Base-by-base conservation (phyloP, 108 stramenopile genomes). In the Cyclotella atomus region DNA sequence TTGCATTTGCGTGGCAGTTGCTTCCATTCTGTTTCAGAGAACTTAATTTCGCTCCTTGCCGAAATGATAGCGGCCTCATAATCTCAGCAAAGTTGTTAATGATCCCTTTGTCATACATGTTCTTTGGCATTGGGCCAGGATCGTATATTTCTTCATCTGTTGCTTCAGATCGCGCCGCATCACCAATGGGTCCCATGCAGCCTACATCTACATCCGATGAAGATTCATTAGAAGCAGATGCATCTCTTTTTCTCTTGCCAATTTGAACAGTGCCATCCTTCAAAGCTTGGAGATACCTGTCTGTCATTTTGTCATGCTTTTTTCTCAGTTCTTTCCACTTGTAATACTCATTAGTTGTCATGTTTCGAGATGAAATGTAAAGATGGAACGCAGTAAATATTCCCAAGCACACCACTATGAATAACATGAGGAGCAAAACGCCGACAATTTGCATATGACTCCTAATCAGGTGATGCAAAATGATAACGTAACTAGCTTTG, bases 281-380 rank as follows among this genome's bases (percentile, higher is more conserved):
- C 49, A 91, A 66, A 10, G 91, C 90, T 46, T 82, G 66, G 52
- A 86, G 49, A 59, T 84, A 90, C 38, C 75, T 68, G 36, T 81
- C 67, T 59, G 73, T 81, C 65, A 87, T 77, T 38, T 72, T 73
- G 36, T 85, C 85, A 61, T 96, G 84, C 90, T 88, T 92, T 63
- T 69, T 79, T 67, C 68, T 62, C 14, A 96, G 73, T 24, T 85
- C 67, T 15, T 66, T 66, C 95, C 95, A 96, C 65, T 97, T 97
- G 52, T 75, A 90, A 54, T 73, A 84, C 69, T 97, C 96, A 66
- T 97, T 97, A 5, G 96, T 95, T 29, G 94, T 97, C 83, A 88
- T 86, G 33, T 90, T 74, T 0, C 16, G 25, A 56, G 68, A 68
- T 3, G 68, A 49, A 41, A 76, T 62, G 53, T 76, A 76, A 27